Evolutionary conservation across 2,329 filamentous ascomycete species (phyloP).

Genomic region (Diaporthe citriasiana): DNA sequence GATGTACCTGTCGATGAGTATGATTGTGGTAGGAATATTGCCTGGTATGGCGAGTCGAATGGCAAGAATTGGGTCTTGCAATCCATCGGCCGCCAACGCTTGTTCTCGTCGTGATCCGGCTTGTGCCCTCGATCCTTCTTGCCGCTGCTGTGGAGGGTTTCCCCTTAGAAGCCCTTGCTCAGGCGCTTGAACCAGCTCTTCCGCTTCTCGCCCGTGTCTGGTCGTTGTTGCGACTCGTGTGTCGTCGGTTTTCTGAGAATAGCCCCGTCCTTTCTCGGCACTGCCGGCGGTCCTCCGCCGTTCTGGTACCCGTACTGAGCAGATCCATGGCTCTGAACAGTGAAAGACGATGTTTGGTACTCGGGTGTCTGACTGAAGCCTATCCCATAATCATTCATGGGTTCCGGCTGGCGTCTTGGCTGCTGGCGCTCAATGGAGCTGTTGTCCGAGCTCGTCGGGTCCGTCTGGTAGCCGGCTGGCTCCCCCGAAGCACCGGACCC

Average conservation of each 20-base stretch:
- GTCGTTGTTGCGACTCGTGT: conserved; percentile 45
- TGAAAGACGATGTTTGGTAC: conserved; percentile 59
- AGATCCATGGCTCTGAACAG: conserved; percentile 49
- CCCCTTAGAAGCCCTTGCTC: conserved; percentile 69
- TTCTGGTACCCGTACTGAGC: conserved; percentile 44
- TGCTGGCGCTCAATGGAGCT: conserved; percentile 85
- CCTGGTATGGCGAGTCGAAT: neutral
- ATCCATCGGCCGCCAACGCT: neutral
- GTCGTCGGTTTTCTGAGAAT: conserved; percentile 47
- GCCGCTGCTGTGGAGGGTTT: neutral
- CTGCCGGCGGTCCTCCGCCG: conserved; percentile 47
- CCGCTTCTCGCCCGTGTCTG: conserved; percentile 74
- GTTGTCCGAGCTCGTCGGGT: conserved; percentile 90
- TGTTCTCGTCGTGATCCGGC: neutral
- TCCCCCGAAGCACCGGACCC: conserved; percentile 81
- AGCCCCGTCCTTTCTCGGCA: conserved; percentile 52
- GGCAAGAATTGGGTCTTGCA: neutral
- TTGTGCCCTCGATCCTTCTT: neutral
- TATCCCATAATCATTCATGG: conserved; percentile 76
- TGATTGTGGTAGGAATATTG: too few relatives aligned
- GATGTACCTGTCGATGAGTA: neutral
- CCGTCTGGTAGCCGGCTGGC: conserved; percentile 83
- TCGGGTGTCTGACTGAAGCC: conserved; percentile 61
- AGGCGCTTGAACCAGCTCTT: conserved; percentile 92
- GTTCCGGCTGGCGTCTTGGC: conserved; percentile 66